Conservation (phyloP, 371 early-diverging fungal species). For the Mucor saturninus region DNA sequence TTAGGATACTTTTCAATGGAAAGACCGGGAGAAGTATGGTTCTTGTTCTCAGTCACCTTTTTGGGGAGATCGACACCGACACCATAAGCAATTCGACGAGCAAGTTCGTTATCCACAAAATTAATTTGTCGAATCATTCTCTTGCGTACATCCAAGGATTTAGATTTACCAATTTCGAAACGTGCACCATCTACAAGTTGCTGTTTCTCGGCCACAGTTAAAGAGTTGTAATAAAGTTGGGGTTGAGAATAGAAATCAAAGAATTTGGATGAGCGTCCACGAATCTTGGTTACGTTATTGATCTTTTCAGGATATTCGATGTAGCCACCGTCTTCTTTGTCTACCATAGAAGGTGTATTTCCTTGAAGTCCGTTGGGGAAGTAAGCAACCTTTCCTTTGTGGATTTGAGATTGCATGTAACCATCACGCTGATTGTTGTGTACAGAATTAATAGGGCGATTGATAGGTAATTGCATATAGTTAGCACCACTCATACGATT, state of each 20-base stretch:
- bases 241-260: conserved; percentile 53
- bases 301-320: conserved; percentile 42
- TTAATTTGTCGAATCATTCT: conserved; percentile 45
- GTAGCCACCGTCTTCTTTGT: conserved; percentile 35
- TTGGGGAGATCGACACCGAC: conserved; percentile 36
- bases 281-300: conserved; percentile 23
- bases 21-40: conserved; percentile 29
- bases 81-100: conserved; percentile 44
- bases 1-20: conserved; percentile 43
- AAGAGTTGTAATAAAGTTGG: conserved; percentile 48
- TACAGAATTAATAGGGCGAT: conserved; percentile 44
- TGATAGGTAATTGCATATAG: conserved; percentile 60
- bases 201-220: conserved; percentile 45
- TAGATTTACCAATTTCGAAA: conserved; percentile 52
- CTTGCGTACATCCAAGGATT: conserved; percentile 35
- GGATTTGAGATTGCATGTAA: conserved; percentile 31
- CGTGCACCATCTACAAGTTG: conserved; percentile 46
- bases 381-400: conserved; percentile 39
- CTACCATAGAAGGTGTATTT: conserved; percentile 35
- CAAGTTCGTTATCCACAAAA: conserved; percentile 47
- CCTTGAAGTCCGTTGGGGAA: conserved; percentile 37
- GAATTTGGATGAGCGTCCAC: conserved; percentile 35
- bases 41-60: conserved; percentile 18
- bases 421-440: conserved; percentile 64
- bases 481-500: conserved; percentile 55